Evolutionary conservation across 2,329 filamentous ascomycete genomes (phyloP).

Genomic region (Sclerotinia borealis): DNA sequence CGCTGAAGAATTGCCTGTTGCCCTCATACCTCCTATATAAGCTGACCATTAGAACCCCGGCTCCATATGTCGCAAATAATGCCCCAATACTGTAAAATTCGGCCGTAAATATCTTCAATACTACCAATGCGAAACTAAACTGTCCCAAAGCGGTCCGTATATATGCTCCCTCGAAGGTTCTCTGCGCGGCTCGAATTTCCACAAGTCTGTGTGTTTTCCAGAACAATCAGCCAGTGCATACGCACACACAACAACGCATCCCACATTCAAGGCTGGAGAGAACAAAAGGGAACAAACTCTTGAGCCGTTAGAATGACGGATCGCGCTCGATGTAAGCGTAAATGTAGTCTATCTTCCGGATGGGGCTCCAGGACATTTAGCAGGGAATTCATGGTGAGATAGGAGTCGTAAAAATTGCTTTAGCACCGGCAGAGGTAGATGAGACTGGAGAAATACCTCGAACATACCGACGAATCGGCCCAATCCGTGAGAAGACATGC

Average conservation of each 20-base stretch:
- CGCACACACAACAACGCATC: neutral
- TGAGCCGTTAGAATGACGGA: conserved; percentile 74
- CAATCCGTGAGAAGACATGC: conserved; percentile 6
- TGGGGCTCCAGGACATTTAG: conserved; percentile 44
- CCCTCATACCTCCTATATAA: conserved; percentile 84
- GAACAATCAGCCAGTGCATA: neutral
- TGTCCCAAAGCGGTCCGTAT: conserved; percentile 90
- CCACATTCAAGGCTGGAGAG: neutral
- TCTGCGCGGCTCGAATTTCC: conserved; percentile 88
- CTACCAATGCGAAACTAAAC: conserved; percentile 90
- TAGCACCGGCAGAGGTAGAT: conserved; percentile 3
- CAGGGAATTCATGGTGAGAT: conserved; percentile 11
- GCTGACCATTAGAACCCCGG: conserved; percentile 75
- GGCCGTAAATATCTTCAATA: conserved; percentile 92
- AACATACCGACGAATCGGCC: conserved; percentile 22
- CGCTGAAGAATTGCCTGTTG: conserved; percentile 85
- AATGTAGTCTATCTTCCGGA: conserved; percentile 67
- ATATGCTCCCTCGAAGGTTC: conserved; percentile 96
- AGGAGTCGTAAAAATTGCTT: neutral
- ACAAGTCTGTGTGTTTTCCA: conserved; percentile 51
- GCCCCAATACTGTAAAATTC: conserved; percentile 98
- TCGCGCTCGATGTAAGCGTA: conserved; percentile 77
- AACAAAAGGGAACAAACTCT: conserved; percentile 41
- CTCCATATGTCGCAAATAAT: conserved; percentile 86
- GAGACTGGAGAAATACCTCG: conserved; percentile 18